Percentiles rank a stretch among this genome's conserved stretches.
Evolutionary conservation across 345 rosid genomes (phyloP).

Genomic region (Dipteronia sinensis): DNA sequence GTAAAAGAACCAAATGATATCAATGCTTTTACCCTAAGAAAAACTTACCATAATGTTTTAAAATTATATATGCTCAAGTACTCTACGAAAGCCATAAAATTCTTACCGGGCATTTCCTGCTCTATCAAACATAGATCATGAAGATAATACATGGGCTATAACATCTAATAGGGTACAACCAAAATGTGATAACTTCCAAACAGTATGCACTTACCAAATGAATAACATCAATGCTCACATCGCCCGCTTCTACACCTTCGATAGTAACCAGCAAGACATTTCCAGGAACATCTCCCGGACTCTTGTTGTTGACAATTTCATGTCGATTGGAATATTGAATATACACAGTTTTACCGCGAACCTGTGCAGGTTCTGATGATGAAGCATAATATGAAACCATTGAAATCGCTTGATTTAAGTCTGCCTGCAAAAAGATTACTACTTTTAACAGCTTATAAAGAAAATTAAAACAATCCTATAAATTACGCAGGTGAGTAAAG

Average conservation of each 20-base stretch:
- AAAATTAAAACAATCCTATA: not conserved
- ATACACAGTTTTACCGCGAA: constrained; percentile 92
- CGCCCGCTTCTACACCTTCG: constrained; percentile 93
- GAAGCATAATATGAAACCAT: constrained; percentile 98
- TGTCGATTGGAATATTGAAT: constrained; percentile 94
- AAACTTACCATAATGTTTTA: not conserved
- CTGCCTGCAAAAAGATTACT: constrained; percentile 49
- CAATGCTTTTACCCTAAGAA: constrained; percentile 2
- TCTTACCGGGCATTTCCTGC: not conserved
- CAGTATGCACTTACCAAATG: constrained; percentile 68
- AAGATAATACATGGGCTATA: not conserved
- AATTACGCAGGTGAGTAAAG: not conserved
- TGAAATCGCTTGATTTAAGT: constrained; percentile 87
- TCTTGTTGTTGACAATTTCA: constrained; percentile 95
- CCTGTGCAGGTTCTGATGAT: constrained; percentile 94
- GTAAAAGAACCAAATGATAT: not conserved
- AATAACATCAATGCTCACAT: constrained; percentile 89
- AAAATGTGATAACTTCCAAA: not conserved
- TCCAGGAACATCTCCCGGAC: constrained; percentile 96
- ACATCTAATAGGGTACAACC: not conserved
- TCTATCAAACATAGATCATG: not conserved
- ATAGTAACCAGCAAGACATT: constrained; percentile 91
- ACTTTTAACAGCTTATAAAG: constrained; percentile 7
- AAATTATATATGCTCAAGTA: not conserved
- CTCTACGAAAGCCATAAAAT: not conserved